Base-by-base conservation (phyloP, 495 filamentous ascomycete genomes). In the Tuber borchii region DNA sequence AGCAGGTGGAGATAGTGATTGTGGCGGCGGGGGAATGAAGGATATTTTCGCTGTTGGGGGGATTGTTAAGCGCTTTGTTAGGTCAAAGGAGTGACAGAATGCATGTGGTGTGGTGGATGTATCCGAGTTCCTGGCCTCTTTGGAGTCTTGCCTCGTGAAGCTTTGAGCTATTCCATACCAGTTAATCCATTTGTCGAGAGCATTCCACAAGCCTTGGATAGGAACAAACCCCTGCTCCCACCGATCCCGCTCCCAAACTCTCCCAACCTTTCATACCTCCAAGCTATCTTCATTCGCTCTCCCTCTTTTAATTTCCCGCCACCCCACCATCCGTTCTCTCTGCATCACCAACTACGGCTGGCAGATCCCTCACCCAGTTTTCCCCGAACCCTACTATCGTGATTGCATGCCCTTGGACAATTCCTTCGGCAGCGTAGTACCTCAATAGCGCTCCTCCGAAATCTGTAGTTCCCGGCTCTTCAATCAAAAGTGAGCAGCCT, bases 241-340 rank as follows among this genome's bases (percentile, higher is more conserved):
- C 87, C 78, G 87, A 86, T 69, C 86, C 86, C 61, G 87, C 86
- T 73, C 40, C 89, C 85, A 85, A 89, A 87, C 73, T 91, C 90
- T 37, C 93, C 91, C 77, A 97, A 83, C 31, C 90, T 88, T 83
- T 97, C 94, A 85, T 99, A 99, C 84, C 95, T 86, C 95, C 95
- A 99, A 16, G 95, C 95, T 84, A 99, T 99, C 86, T 97, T 97
- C 95, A 99, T 99, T 83, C 89, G 91, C 74, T 96, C 93, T 44
- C 88, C 87, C 19, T 81, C 78, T 43, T 76, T 76, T 43, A 77
- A 39, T 74, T 77, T 83, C 84, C 69, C 84, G 76, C 87, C 79
- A 82, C 82, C 14, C 78, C 71, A 85, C 79, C 85, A 79, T 87
- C 78, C 76, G 79, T 48, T 83, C 84, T 79, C 20, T 85, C 87